A percentile compares a stretch with the other conserved stretches of the same genome.
Conservation (phyloP, 768 basidiomycete species). For the Antrodiella citrinella region DNA sequence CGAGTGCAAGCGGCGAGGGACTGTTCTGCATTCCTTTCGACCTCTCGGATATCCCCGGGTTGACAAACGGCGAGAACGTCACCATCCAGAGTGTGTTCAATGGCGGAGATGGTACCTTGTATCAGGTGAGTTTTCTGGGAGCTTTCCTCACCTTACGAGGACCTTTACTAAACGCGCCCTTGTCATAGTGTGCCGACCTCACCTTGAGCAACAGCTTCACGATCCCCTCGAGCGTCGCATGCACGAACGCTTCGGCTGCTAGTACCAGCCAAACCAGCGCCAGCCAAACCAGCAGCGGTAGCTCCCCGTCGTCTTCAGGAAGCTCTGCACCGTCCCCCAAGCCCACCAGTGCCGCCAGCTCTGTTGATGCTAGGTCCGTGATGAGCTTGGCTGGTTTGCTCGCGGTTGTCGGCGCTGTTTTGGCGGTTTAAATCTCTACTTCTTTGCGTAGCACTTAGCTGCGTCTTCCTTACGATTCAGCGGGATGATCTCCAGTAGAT, state of each 20-base stretch:
- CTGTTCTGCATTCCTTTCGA: slow-evolving; percentile 61
- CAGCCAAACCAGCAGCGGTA: neutral
- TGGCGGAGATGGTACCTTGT: slow-evolving; percentile 67
- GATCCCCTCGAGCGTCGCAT: slow-evolving; percentile 35
- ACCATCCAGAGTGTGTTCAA: slow-evolving; percentile 63
- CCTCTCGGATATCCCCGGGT: slow-evolving; percentile 39
- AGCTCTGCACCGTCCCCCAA: slow-evolving; percentile 6
- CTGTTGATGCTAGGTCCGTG: slow-evolving; percentile 7
- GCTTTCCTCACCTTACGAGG: too few species aligned
- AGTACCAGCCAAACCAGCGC: neutral
- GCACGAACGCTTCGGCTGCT: slow-evolving; percentile 23
- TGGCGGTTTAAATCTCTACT: too few species aligned
- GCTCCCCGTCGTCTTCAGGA: slow-evolving; percentile 9
- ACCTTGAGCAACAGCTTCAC: slow-evolving; percentile 49
- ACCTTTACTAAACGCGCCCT: too few species aligned
- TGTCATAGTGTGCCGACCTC: slow-evolving; percentile 66
- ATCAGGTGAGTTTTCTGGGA: slow-evolving; percentile 42
- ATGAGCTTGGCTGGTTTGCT: slow-evolving; percentile 13
- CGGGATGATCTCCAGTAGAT: too few species aligned
- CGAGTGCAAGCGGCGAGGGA: slow-evolving; percentile 49
- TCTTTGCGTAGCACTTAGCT: too few species aligned
- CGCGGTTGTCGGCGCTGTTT: slow-evolving; percentile 17
- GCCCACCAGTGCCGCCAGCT: slow-evolving; percentile 5
- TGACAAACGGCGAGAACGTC: slow-evolving; percentile 60
- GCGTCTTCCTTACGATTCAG: too few species aligned